These are phyloP conservation scores for Strobilomyces dryophilus DNA, from an alignment of 768 basidiomycete genomes.

Conservation along the genomic window DNA sequence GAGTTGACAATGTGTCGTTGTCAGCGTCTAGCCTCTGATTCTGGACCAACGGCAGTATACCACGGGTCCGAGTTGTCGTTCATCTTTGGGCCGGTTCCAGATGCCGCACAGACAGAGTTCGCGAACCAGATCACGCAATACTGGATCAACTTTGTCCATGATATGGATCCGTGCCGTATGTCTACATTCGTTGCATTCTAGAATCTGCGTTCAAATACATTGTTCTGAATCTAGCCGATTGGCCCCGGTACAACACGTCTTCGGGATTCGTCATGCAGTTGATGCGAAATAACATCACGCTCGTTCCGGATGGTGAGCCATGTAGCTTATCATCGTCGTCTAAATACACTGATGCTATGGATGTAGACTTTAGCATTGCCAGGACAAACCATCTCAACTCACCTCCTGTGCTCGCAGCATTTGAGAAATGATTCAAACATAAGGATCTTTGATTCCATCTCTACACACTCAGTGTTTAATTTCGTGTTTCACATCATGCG, in stretches of 20 bases:
- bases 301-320: constrained; percentile 46
- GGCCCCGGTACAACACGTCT: constrained; percentile 40
- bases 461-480: too few relatives aligned
- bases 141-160: constrained; percentile 53
- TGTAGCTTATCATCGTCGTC: neutral
- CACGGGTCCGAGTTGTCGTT: constrained; percentile 13
- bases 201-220: neutral
- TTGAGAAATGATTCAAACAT: constrained; percentile 12
- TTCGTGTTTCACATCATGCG: too few relatives aligned
- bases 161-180: constrained; percentile 53
- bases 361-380: constrained; percentile 6
- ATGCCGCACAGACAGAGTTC: constrained; percentile 41
- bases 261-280: constrained; percentile 45
- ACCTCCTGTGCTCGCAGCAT: constrained; percentile 9
- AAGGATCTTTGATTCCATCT: neutral
- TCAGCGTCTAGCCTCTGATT: too few relatives aligned
- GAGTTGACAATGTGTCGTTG: constrained; percentile 5
- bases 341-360: neutral
- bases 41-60: constrained; percentile 9
- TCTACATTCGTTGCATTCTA: constrained; percentile 1
- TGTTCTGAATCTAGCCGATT: constrained; percentile 21
- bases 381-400: constrained; percentile 16
- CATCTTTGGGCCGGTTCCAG: constrained; percentile 39
- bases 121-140: constrained; percentile 47
- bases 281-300: constrained; percentile 47